A percentile compares a stretch with the other conserved stretches of the same genome.
Evolutionary conservation across 2,329 filamentous ascomycete species (phyloP).

Genomic region (Emericellopsis cladophorae): DNA sequence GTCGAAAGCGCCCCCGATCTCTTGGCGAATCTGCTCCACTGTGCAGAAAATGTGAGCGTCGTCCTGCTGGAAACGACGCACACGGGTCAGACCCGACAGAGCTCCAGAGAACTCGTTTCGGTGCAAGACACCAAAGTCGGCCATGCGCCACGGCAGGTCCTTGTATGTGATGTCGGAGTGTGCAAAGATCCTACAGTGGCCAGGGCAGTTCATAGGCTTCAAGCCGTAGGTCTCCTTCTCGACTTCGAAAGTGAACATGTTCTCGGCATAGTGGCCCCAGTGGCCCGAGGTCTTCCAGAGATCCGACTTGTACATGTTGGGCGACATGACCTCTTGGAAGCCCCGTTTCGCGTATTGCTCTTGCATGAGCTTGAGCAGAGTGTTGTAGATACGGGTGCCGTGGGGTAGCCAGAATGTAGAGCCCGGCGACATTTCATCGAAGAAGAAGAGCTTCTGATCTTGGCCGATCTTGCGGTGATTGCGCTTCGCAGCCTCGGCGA

Average conservation of each 20-base stretch:
- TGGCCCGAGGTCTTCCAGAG: slow-evolving; percentile 94
- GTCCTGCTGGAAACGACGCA: slow-evolving; percentile 90
- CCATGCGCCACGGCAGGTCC: slow-evolving; percentile 82
- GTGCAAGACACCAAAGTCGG: slow-evolving; percentile 92
- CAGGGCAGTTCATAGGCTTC: slow-evolving; percentile 98
- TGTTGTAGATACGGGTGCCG: slow-evolving; percentile 87
- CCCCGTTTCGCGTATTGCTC: slow-evolving; percentile 86
- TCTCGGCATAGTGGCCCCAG: slow-evolving; percentile 76
- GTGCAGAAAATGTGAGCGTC: slow-evolving; percentile 91
- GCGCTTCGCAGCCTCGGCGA: slow-evolving; percentile 95
- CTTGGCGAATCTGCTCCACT: slow-evolving; percentile 23
- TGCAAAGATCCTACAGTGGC: slow-evolving; percentile 79
- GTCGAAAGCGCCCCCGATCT: slow-evolving; percentile 72
- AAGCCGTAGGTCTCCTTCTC: slow-evolving; percentile 65
- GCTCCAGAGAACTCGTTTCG: slow-evolving; percentile 92
- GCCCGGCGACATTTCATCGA: slow-evolving; percentile 85
- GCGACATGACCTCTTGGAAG: slow-evolving; percentile 90
- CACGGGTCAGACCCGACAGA: slow-evolving; percentile 78
- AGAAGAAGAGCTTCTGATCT: slow-evolving; percentile 97
- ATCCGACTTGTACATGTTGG: slow-evolving; percentile 86
- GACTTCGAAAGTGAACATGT: slow-evolving; percentile 67
- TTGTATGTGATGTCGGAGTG: slow-evolving; percentile 71
- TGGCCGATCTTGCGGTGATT: slow-evolving; percentile 89
- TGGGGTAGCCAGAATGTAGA: slow-evolving; percentile 88
- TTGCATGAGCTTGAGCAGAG: slow-evolving; percentile 67